Evolutionary conservation across 2,329 filamentous ascomycete genomes (phyloP).

Genomic region (Ampelomyces quisqualis): DNA sequence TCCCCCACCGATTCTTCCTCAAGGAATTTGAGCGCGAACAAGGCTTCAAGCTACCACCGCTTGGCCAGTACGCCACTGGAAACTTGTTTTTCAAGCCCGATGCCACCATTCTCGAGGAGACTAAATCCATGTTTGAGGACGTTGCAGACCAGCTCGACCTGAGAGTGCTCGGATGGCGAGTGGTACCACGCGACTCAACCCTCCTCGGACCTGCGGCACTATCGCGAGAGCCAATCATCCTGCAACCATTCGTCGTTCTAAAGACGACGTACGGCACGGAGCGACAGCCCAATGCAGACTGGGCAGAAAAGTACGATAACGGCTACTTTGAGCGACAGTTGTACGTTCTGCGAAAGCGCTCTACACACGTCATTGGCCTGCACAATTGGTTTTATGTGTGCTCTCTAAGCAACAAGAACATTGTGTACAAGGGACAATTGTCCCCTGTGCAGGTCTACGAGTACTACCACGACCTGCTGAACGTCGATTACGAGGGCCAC

Average conservation of each 20-base stretch:
- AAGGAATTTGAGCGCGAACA: slow-evolving; percentile 97
- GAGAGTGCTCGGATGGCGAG: slow-evolving; percentile 92
- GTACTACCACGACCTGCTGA: slow-evolving; percentile 96
- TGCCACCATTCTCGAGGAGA: slow-evolving; percentile 83
- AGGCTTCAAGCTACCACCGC: slow-evolving; percentile 79
- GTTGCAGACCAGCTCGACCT: slow-evolving; percentile 85
- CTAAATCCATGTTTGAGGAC: slow-evolving; percentile 89
- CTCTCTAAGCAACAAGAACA: slow-evolving; percentile 96
- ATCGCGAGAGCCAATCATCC: slow-evolving; percentile 90
- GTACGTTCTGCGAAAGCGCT: slow-evolving; percentile 90
- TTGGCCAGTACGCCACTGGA: slow-evolving; percentile 93
- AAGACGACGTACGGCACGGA: slow-evolving; percentile 80
- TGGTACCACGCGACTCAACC: slow-evolving; percentile 89
- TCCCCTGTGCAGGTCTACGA: slow-evolving; percentile 94
- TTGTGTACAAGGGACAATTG: slow-evolving; percentile 97
- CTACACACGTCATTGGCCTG: slow-evolving; percentile 89
- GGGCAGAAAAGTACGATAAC: slow-evolving; percentile 79
- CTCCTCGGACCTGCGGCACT: slow-evolving; percentile 89
- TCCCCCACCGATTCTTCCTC: slow-evolving; percentile 96
- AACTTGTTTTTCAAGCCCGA: slow-evolving; percentile 99
- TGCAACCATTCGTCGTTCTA: slow-evolving; percentile 93
- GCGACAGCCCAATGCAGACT: slow-evolving; percentile 73
- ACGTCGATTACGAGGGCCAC: slow-evolving; percentile 95
- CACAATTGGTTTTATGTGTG: slow-evolving; percentile 99
- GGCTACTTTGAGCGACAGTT: slow-evolving; percentile 88